phyloP scores from a whole-genome alignment of 202 grass and related monocot species.

The Elaeis oleifera region DNA sequence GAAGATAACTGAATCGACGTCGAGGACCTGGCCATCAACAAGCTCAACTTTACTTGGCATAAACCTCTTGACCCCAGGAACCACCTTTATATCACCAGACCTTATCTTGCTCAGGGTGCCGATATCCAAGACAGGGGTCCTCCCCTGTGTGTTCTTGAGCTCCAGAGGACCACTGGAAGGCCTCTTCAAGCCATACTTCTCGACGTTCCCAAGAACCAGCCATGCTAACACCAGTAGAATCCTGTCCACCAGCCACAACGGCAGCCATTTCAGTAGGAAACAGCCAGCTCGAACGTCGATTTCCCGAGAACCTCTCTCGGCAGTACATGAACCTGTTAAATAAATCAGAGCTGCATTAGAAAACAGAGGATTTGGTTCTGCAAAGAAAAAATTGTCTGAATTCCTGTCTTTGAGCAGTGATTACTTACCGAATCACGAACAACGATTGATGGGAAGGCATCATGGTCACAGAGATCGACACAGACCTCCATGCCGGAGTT shows the following conservation, averaged over 20 bases:
- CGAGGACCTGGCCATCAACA: slow-evolving; percentile 38
- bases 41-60: slow-evolving; percentile 34
- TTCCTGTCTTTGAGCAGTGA: background rate
- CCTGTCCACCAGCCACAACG: slow-evolving; percentile 73
- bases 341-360: background rate
- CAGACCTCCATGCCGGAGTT: slow-evolving; percentile 88
- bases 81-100: slow-evolving; percentile 49
- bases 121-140: slow-evolving; percentile 63
- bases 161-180: slow-evolving; percentile 51
- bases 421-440: slow-evolving; percentile 56
- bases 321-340: slow-evolving; percentile 45
- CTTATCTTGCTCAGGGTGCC: slow-evolving; percentile 46
- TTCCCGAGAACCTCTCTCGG: slow-evolving; percentile 63
- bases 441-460: slow-evolving; percentile 52
- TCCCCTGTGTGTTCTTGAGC: slow-evolving; percentile 55
- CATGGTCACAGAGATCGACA: slow-evolving; percentile 66
- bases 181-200: slow-evolving; percentile 43
- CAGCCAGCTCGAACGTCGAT: slow-evolving; percentile 70
- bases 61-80: slow-evolving; percentile 39
- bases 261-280: slow-evolving; percentile 65
- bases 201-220: slow-evolving; percentile 55
- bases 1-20: slow-evolving; percentile 57
- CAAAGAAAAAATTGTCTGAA: too few species aligned
- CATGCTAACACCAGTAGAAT: slow-evolving; percentile 58
- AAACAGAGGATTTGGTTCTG: too few species aligned